Evolutionary conservation across 441 rosid genomes (phyloP).

Genomic region (Geranium incanum): DNA sequence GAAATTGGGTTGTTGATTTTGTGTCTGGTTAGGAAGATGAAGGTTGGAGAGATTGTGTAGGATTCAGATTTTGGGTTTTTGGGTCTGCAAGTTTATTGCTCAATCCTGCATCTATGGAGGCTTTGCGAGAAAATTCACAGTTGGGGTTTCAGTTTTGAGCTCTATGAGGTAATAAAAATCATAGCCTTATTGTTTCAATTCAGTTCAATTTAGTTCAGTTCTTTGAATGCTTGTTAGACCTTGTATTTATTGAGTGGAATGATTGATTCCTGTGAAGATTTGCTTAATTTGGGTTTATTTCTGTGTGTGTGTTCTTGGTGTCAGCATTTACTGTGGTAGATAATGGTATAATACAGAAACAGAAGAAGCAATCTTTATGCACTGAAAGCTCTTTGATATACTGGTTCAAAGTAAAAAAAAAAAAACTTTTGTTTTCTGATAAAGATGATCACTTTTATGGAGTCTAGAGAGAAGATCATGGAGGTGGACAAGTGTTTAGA

Average conservation of each 20-base stretch:
- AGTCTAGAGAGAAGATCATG: constrained; percentile 32
- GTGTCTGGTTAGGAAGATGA: not conserved
- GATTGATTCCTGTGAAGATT: not conserved
- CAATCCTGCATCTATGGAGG: not conserved
- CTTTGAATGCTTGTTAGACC: not conserved
- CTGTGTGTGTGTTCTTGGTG: not conserved
- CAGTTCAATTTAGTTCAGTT: not conserved
- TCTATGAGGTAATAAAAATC: not conserved
- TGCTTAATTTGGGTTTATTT: not conserved
- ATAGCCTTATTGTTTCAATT: not conserved
- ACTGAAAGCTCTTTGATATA: not conserved
- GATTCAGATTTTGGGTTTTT: not conserved
- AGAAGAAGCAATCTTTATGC: not conserved
- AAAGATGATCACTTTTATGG: constrained; percentile 45
- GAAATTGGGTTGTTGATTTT: not conserved
- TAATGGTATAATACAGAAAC: no score
- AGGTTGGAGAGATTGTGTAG: not conserved
- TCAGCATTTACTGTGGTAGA: constrained; percentile 19
- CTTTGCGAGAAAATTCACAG: not conserved
- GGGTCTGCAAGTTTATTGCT: not conserved
- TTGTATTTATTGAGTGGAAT: constrained; percentile 3
- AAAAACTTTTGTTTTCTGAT: not conserved
- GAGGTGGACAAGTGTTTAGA: constrained; percentile 57
- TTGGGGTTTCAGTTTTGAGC: not conserved
- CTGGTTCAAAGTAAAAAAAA: not conserved